Base-by-base conservation (phyloP, 225 moss, liverwort and hornwort genomes). In the Sphagnum contortum region DNA sequence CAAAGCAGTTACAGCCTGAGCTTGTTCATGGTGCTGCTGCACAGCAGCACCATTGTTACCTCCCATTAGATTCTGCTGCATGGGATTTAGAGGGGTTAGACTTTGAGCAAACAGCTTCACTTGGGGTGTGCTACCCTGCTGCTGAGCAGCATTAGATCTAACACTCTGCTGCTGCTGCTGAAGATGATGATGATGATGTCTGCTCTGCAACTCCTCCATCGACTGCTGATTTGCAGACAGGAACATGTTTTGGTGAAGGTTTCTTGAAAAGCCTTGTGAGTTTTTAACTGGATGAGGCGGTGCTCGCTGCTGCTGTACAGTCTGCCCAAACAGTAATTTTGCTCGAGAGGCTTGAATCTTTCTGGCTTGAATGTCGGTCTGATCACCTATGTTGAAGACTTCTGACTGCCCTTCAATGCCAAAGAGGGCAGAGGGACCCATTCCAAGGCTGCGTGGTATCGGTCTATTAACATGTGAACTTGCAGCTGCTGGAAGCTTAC, bases 281-380 rank as follows among this genome's bases (percentile, higher is more conserved):
- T 69, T 77, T 72, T 77, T 84, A 50, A 68, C 63, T 52, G 9
- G 6, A 5, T 52, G 52, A 9, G 52, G 64, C 64, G 77, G 81
- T 9, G 64, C 73, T 8, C 69, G 79, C 50, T 75, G 73, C 12
- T 88, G 87, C 73, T 80, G 91, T 60, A 91, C 83, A 13, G 75
- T 80, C 44, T 94, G 94, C 77, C 94, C 91, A 57, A 91, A 91
- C 54, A 91, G 80, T 87, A 94, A 89, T 50, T 89, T 94, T 29
- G 83, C 75, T 64, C 83, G 80, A 45, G 77, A 73, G 11, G 80
- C 71, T 77, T 89, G 91, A 71, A 80, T 86, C 59, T 83, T 83
- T 59, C 46, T 70, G 61, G 52, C 57, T 60, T 71, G 80, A 46
- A 63, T 52, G 44, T 50, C 47, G 2, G 66, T 29, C 57, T 83